Conservation (phyloP, 2,329 filamentous ascomycete species). For the Aspergillus fijiensis region DNA sequence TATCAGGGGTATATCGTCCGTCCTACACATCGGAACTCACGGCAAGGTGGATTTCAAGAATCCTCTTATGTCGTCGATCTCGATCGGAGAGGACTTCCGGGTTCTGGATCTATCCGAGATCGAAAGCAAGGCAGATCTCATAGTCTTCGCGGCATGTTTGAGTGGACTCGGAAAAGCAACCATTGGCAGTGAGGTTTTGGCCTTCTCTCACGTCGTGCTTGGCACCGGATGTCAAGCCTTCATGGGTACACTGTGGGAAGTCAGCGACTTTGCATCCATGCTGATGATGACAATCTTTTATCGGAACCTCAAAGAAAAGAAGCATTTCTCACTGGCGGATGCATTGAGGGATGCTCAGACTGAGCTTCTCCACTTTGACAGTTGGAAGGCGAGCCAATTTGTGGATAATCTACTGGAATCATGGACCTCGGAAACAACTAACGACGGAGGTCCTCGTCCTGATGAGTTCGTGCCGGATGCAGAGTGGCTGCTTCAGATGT, state of each 20-base stretch:
- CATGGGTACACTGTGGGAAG: constrained; percentile 26
- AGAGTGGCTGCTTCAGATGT: constrained; percentile 17
- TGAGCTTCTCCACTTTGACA: constrained; percentile 21
- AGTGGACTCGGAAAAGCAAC: constrained; percentile 26
- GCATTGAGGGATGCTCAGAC: constrained; percentile 20
- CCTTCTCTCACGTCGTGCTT: constrained; percentile 28
- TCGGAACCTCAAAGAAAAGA: constrained; percentile 18
- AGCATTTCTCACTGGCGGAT: constrained; percentile 15
- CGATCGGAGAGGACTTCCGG: constrained; percentile 26
- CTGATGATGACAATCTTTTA: constrained; percentile 28
- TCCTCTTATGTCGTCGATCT: constrained; percentile 27
- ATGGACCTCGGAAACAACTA: constrained; percentile 8
- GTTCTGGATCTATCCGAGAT: constrained; percentile 26
- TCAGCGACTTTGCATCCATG: constrained; percentile 29
- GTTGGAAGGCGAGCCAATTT: constrained; percentile 16
- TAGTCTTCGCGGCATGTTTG: constrained; percentile 28
- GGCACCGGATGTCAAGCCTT: constrained; percentile 28
- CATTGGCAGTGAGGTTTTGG: constrained; percentile 24
- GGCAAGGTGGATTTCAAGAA: constrained; percentile 21
- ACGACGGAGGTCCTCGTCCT: constrained; percentile 4
- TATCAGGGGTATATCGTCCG: constrained; percentile 20
- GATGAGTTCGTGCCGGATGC: constrained; percentile 24
- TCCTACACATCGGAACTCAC: constrained; percentile 28
- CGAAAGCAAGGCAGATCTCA: constrained; percentile 21
- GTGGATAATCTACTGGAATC: constrained; percentile 21